Evolutionary conservation across 2,329 filamentous ascomycete species (phyloP).

Genomic region (Ploettnerulaceae sp.): DNA sequence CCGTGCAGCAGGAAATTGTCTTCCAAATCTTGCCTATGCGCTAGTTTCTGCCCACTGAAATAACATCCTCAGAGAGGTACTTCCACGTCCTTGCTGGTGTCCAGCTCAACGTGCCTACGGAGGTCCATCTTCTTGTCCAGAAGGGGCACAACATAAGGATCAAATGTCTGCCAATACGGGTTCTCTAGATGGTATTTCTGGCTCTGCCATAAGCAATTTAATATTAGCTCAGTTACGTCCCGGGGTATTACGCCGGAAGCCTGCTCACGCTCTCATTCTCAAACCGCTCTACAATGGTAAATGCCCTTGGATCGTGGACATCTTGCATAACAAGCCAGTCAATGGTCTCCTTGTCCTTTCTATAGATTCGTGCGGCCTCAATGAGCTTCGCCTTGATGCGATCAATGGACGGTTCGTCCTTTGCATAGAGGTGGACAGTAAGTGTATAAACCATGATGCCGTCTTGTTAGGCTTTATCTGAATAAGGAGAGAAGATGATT

Average conservation of each 20-base stretch:
- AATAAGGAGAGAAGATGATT: neutral
- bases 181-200: slow-evolving; percentile 58
- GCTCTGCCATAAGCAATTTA: slow-evolving; percentile 34
- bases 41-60: neutral
- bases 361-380: slow-evolving; percentile 69
- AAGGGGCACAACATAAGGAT: slow-evolving; percentile 66
- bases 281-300: slow-evolving; percentile 73
- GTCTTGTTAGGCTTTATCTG: neutral
- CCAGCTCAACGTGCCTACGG: slow-evolving; percentile 61
- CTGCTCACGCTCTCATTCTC: slow-evolving; percentile 55
- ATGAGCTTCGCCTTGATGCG: slow-evolving; percentile 68
- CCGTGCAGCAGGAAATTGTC: no score
- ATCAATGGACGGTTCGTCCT: slow-evolving; percentile 57
- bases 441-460: slow-evolving; percentile 62
- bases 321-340: slow-evolving; percentile 76
- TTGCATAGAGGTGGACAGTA: slow-evolving; percentile 65
- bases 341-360: slow-evolving; percentile 64
- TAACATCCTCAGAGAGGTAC: slow-evolving; percentile 33
- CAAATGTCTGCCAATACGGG: slow-evolving; percentile 55
- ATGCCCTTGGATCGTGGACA: slow-evolving; percentile 60
- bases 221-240: slow-evolving; percentile 18
- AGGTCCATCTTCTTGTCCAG: slow-evolving; percentile 67
- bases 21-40: no score
- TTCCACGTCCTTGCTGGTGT: slow-evolving; percentile 47
- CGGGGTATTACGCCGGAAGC: neutral